Evolutionary conservation across 306 rosid species (phyloP).

Genomic region (Oemleria cerasiformis): DNA sequence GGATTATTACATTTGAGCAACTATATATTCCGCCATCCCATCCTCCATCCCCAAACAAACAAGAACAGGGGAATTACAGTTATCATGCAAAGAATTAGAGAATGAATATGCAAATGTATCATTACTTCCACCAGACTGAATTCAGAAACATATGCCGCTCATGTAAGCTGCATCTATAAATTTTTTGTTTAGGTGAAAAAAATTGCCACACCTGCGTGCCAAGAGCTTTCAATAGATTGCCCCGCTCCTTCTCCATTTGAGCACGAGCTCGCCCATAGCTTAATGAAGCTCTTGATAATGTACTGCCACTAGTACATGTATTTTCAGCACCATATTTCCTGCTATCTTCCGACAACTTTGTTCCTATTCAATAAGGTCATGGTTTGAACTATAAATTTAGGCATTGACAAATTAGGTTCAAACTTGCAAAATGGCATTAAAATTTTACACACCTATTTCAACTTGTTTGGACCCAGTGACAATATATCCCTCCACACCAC

Average conservation of each 20-base stretch:
- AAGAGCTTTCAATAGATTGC: slow-evolving; percentile 80
- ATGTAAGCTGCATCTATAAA: slow-evolving; percentile 7
- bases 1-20: not conserved
- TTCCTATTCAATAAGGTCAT: slow-evolving; percentile 55
- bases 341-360: slow-evolving; percentile 95
- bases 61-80: not conserved
- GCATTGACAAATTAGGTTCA: not conserved
- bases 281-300: slow-evolving; percentile 76
- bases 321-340: slow-evolving; percentile 91
- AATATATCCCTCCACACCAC: slow-evolving; percentile 94
- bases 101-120: not conserved
- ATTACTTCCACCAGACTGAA: not conserved
- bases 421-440: not conserved
- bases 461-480: slow-evolving; percentile 96
- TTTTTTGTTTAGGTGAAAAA: not conserved
- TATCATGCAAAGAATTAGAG: not conserved
- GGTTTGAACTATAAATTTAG: slow-evolving; percentile 7
- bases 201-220: slow-evolving; percentile 77
- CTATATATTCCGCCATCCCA: not conserved
- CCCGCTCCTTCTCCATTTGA: slow-evolving; percentile 96
- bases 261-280: slow-evolving; percentile 79
- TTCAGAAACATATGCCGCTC: not conserved
- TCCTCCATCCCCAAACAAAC: not conserved
- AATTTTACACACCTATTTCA: slow-evolving; percentile 64
- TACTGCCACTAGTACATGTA: slow-evolving; percentile 92